Conservation (phyloP, 208 protist genomes). For the Crithidia brevicula region DNA sequence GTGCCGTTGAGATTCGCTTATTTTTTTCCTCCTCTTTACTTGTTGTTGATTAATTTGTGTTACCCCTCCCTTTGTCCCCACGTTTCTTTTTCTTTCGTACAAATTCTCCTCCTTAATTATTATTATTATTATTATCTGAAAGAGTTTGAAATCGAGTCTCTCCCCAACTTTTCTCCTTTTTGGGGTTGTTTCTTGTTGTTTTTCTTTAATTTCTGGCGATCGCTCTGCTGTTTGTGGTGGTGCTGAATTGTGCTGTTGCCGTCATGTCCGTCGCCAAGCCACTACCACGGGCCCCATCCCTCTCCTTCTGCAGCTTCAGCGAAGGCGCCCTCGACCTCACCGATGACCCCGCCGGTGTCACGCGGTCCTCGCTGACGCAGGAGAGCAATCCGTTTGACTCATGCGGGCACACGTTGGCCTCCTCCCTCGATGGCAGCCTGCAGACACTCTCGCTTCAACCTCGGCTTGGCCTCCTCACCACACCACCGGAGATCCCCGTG, state of each 20-base stretch:
- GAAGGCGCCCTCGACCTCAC: constrained; percentile 1
- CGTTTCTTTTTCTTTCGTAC: too few species aligned
- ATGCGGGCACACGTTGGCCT: constrained; percentile 11
- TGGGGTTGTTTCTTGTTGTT: too few species aligned
- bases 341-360: constrained; percentile 21
- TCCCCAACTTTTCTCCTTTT: too few species aligned
- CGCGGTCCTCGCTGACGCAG: constrained; percentile 21
- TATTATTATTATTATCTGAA: too few species aligned
- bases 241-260: too few species aligned
- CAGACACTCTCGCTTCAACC: neutral
- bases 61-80: neutral
- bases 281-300: too few species aligned
- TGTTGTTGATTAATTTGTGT: too few species aligned
- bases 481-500: neutral
- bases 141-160: too few species aligned
- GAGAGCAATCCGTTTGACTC: constrained; percentile 16
- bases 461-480: neutral
- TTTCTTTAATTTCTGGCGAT: too few species aligned
- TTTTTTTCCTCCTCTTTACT: neutral
- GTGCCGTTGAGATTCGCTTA: neutral
- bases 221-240: too few species aligned
- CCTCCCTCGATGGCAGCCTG: constrained; percentile 5
- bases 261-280: too few species aligned
- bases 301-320: constrained; percentile 14
- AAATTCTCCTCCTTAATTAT: too few species aligned